These are phyloP conservation scores for Aspergillus proliferans DNA, from an alignment of 2,329 filamentous ascomycete genomes.

Conservation along the genomic window DNA sequence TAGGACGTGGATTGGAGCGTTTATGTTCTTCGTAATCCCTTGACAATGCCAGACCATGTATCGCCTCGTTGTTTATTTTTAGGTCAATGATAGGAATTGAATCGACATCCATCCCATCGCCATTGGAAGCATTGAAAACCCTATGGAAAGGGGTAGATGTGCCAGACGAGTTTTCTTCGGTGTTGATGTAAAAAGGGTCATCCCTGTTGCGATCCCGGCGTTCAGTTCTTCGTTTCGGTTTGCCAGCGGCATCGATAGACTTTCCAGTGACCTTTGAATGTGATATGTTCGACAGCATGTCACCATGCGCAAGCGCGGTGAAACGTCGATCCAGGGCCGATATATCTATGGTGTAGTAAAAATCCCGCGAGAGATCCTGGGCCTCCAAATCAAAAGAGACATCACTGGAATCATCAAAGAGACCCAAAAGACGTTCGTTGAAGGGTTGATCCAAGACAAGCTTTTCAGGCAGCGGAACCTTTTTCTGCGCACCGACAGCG, in stretches of 20 bases:
- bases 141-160: constrained; percentile 72
- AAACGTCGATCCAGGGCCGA: constrained; percentile 12
- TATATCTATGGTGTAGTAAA: constrained; percentile 33
- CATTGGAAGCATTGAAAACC: constrained; percentile 66
- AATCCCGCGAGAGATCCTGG: constrained; percentile 35
- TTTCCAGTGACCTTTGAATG: constrained; percentile 29
- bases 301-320: constrained; percentile 14
- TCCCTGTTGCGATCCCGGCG: constrained; percentile 77
- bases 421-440: constrained; percentile 62
- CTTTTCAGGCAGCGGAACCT: constrained; percentile 71
- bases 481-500: constrained; percentile 70
- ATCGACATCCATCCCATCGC: constrained; percentile 79
- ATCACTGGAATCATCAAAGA: constrained; percentile 56
- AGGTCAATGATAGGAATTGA: constrained; percentile 94
- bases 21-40: constrained; percentile 18
- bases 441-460: constrained; percentile 78
- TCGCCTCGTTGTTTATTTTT: constrained; percentile 58
- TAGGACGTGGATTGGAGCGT: constrained; percentile 41
- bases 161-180: constrained; percentile 48
- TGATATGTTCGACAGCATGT: constrained; percentile 22
- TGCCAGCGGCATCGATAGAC: constrained; percentile 66
- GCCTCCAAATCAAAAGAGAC: constrained; percentile 44
- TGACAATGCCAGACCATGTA: constrained; percentile 4
- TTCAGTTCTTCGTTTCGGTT: constrained; percentile 68
- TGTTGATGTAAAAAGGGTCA: constrained; percentile 88